These are phyloP conservation scores for Colletotrichum sojae DNA, from an alignment of 2,329 filamentous ascomycete genomes.

Conservation along the genomic window DNA sequence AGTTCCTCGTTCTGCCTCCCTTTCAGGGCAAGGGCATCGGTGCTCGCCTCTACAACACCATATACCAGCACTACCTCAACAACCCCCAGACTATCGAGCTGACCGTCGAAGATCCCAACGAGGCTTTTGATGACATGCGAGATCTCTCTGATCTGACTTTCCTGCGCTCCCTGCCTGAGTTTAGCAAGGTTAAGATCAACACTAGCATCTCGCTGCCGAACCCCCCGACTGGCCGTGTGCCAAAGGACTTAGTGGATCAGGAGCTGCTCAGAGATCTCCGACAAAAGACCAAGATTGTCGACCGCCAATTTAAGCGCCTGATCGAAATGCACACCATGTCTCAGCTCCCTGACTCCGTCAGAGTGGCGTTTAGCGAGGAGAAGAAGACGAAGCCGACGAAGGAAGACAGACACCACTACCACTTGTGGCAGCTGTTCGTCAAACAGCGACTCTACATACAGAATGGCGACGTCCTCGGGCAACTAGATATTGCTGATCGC, in stretches of 20 bases:
- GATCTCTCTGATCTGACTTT: constrained; percentile 81
- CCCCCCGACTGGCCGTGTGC: constrained; percentile 55
- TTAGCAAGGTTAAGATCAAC: constrained; percentile 70
- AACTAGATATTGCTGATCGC: constrained; percentile 77
- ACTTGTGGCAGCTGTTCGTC: constrained; percentile 80
- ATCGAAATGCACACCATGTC: constrained; percentile 83
- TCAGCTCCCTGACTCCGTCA: constrained; percentile 68
- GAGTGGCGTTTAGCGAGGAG: constrained; percentile 63
- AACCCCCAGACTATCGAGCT: constrained; percentile 82
- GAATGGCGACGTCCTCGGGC: constrained; percentile 78
- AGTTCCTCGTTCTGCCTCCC: constrained; percentile 91
- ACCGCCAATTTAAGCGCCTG: constrained; percentile 81
- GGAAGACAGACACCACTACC: constrained; percentile 73
- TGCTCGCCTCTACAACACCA: constrained; percentile 82
- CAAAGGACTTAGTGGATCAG: constrained; percentile 70
- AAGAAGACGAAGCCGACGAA: constrained; percentile 62
- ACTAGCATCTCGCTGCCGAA: constrained; percentile 63
- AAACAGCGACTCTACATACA: constrained; percentile 84
- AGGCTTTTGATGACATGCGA: constrained; percentile 84
- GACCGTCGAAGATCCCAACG: constrained; percentile 94
- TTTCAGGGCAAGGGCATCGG: constrained; percentile 88
- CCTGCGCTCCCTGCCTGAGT: constrained; percentile 72
- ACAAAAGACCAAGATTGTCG: constrained; percentile 77
- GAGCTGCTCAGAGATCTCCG: constrained; percentile 70
- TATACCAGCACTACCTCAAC: constrained; percentile 79